phyloP scores from a whole-genome alignment of 805 yeast genomes.

The Kluyveromyces nonfermentans region DNA sequence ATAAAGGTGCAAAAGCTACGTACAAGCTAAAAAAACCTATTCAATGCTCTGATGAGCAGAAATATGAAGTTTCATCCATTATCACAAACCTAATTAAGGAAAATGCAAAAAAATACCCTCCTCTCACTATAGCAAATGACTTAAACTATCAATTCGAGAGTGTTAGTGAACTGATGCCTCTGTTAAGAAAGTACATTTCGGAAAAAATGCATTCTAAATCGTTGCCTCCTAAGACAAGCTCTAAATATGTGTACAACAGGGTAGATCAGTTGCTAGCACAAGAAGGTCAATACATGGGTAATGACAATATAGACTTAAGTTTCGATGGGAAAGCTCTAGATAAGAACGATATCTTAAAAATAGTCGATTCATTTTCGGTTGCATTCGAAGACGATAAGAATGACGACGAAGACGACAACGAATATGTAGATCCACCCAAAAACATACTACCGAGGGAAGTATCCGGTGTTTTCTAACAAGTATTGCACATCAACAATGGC shows the following conservation, averaged over 20 bases:
- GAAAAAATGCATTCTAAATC: background rate
- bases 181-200: background rate
- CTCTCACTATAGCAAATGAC: slow-evolving; percentile 10
- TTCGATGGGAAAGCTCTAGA: slow-evolving; percentile 40
- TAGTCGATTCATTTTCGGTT: slow-evolving; percentile 33
- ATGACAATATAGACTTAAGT: slow-evolving; percentile 33
- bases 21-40: slow-evolving; percentile 1
- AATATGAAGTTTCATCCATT: background rate
- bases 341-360: slow-evolving; percentile 32
- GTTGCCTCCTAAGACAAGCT: background rate
- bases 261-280: slow-evolving; percentile 4
- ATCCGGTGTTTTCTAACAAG: slow-evolving; percentile 5
- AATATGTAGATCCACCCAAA: slow-evolving; percentile 2
- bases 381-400: slow-evolving; percentile 29
- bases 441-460: slow-evolving; percentile 14
- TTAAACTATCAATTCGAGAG: slow-evolving; percentile 2
- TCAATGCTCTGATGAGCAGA: no score
- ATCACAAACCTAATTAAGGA: background rate
- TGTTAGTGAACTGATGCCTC: slow-evolving; percentile 6
- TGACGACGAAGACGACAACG: slow-evolving; percentile 3
- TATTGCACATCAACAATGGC: background rate
- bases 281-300: slow-evolving; percentile 4
- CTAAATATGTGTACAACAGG: slow-evolving; percentile 1
- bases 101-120: slow-evolving; percentile 6
- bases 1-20: background rate